These are phyloP conservation scores for Vigna radiata DNA, from an alignment of 306 rosid genomes.

Conservation along the genomic window DNA sequence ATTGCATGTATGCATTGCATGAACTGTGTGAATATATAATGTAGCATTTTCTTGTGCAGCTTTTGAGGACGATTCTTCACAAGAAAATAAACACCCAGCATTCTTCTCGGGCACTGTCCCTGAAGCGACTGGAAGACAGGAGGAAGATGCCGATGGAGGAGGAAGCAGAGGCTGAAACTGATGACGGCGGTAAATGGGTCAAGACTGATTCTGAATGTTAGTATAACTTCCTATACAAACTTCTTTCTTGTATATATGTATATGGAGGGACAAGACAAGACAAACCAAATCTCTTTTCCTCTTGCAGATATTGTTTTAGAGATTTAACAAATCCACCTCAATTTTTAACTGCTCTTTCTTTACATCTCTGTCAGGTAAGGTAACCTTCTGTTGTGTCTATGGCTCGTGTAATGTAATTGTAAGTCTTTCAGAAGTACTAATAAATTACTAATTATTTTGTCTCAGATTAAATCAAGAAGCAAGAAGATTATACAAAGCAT, in stretches of 20 bases:
- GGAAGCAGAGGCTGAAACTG: slow-evolving; percentile 26
- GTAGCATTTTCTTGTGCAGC: slow-evolving; percentile 41
- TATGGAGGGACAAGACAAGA: neutral
- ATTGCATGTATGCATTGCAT: neutral
- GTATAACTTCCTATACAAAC: slow-evolving; percentile 39
- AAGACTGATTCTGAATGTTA: slow-evolving; percentile 85
- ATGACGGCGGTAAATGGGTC: slow-evolving; percentile 76
- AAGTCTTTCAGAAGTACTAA: neutral
- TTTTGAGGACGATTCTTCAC: slow-evolving; percentile 71
- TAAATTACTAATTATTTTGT: slow-evolving; percentile 10
- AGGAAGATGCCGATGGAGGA: slow-evolving; percentile 47
- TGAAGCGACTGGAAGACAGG: slow-evolving; percentile 58
- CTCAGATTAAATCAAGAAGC: slow-evolving; percentile 29
- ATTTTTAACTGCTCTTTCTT: slow-evolving; percentile 31
- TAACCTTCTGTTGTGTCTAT: neutral
- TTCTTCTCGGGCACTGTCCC: slow-evolving; percentile 52
- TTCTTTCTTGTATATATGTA: neutral
- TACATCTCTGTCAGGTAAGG: slow-evolving; percentile 45
- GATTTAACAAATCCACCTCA: slow-evolving; percentile 58
- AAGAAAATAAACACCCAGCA: slow-evolving; percentile 63
- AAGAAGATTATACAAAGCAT: neutral
- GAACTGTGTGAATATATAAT: neutral
- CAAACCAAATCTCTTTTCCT: slow-evolving; percentile 3
- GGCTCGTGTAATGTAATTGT: neutral
- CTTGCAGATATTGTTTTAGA: slow-evolving; percentile 86